These are phyloP conservation scores for Centaurea solstitialis DNA, from an alignment of 129 eudicot genomes.

Conservation along the genomic window DNA sequence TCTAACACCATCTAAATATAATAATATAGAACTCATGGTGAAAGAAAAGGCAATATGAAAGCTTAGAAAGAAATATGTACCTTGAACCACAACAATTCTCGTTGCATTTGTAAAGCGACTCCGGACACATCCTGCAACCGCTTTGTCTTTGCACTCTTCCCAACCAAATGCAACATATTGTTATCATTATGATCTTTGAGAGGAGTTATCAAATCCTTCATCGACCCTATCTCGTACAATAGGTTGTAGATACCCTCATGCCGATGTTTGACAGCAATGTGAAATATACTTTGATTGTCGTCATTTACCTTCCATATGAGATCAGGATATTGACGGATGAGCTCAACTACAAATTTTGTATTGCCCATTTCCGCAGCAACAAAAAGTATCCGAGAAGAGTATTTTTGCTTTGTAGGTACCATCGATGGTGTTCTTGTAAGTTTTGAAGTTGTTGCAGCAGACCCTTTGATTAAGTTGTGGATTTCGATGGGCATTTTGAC, in stretches of 20 bases:
- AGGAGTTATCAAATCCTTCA: slow-evolving; percentile 46
- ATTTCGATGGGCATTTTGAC: slow-evolving; percentile 11
- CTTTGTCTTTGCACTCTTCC: slow-evolving; percentile 32
- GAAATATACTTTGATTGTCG: slow-evolving; percentile 48
- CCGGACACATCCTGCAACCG: slow-evolving; percentile 46
- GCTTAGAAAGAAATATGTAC: slow-evolving; percentile 11
- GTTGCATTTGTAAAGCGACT: slow-evolving; percentile 58
- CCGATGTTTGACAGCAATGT: slow-evolving; percentile 54
- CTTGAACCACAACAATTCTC: slow-evolving; percentile 58
- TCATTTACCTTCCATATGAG: slow-evolving; percentile 60
- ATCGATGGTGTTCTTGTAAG: background rate
- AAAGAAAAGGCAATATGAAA: background rate
- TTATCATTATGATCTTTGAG: slow-evolving; percentile 31
- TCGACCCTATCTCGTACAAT: slow-evolving; percentile 49
- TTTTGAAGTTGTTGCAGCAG: slow-evolving; percentile 10
- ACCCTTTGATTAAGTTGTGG: background rate
- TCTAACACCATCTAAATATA: background rate
- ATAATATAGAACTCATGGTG: background rate
- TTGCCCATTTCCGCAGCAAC: slow-evolving; percentile 55
- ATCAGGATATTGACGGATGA: slow-evolving; percentile 50
- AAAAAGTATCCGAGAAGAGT: slow-evolving; percentile 45
- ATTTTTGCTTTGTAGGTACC: background rate
- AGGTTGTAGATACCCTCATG: slow-evolving; percentile 46
- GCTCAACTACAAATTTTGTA: slow-evolving; percentile 42
- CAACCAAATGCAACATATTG: slow-evolving; percentile 61